A percentile compares a stretch with the other conserved stretches of the same genome.
Evolutionary conservation across 371 early-diverging fungal species (phyloP).

Genomic region (Apophysomyces ossiformis): DNA sequence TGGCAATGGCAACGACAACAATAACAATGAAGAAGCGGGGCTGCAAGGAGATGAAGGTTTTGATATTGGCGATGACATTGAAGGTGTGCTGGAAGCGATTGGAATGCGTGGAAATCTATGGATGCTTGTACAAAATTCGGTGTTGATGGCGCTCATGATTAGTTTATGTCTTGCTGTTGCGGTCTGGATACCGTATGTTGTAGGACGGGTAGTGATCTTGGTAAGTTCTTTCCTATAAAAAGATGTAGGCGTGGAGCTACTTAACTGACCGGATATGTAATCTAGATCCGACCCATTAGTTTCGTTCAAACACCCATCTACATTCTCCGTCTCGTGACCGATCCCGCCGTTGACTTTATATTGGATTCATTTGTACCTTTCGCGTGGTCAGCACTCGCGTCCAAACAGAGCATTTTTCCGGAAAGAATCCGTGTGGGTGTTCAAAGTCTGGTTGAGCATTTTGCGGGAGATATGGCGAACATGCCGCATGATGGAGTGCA

Average conservation of each 20-base stretch:
- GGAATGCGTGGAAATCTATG: constrained; percentile 87
- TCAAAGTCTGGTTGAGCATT: background rate
- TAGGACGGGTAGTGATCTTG: constrained; percentile 63
- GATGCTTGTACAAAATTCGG: constrained; percentile 78
- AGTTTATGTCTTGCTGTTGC: constrained; percentile 69
- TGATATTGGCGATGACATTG: constrained; percentile 70
- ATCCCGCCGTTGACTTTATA: constrained; percentile 59
- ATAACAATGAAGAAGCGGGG: constrained; percentile 28
- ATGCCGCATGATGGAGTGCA: background rate
- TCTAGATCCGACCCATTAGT: constrained; percentile 49
- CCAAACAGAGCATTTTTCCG: constrained; percentile 13
- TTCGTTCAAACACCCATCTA: constrained; percentile 55
- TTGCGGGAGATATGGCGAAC: background rate
- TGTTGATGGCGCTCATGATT: constrained; percentile 77
- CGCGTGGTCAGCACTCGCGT: constrained; percentile 18
- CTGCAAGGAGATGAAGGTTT: constrained; percentile 55
- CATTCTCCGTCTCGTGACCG: constrained; percentile 51
- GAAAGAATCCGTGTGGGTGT: constrained; percentile 18
- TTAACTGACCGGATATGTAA: background rate
- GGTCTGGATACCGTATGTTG: constrained; percentile 76
- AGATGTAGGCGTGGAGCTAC: background rate
- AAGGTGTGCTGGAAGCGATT: constrained; percentile 85
- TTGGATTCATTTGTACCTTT: constrained; percentile 47
- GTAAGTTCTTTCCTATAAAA: constrained; percentile 23
- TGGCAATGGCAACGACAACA: background rate